These are phyloP conservation scores for Reutealis trisperma DNA, from an alignment of 345 rosid genomes.

Conservation along the genomic window DNA sequence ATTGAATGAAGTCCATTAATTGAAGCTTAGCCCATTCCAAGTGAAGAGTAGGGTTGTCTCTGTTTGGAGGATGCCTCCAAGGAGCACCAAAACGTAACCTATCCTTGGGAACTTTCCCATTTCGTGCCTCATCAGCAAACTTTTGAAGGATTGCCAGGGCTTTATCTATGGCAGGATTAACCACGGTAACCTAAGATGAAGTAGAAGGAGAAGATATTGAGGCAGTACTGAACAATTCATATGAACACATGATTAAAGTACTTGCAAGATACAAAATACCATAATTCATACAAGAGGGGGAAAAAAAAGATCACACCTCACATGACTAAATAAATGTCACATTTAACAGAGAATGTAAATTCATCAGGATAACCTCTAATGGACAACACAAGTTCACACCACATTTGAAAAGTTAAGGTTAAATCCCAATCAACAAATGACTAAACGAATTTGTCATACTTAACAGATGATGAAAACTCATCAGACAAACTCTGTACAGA, in stretches of 20 bases:
- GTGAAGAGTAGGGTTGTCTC: conserved; percentile 38
- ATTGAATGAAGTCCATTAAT: conserved; percentile 86
- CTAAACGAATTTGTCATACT: neutral
- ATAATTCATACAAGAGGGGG: neutral
- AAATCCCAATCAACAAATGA: neutral
- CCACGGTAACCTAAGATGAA: conserved; percentile 61
- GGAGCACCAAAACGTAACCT: conserved; percentile 82
- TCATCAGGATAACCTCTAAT: neutral
- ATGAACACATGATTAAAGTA: neutral
- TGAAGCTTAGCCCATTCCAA: conserved; percentile 89
- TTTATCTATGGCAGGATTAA: conserved; percentile 91
- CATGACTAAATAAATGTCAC: neutral
- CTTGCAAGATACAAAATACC: neutral
- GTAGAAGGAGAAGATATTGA: neutral
- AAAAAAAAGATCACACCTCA: neutral
- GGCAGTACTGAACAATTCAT: neutral
- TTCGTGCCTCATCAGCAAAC: conserved; percentile 67
- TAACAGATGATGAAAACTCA: neutral
- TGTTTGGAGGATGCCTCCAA: conserved; percentile 87
- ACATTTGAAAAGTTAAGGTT: neutral
- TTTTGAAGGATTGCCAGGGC: conserved; percentile 62
- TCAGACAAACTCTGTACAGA: neutral
- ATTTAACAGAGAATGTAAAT: neutral
- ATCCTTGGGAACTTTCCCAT: conserved; percentile 64
- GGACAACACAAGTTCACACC: neutral